Percentiles rank a stretch among this genome's conserved stretches.
phyloP scores from a whole-genome alignment of 257 asterid genomes.

The Henckelia pumila region DNA sequence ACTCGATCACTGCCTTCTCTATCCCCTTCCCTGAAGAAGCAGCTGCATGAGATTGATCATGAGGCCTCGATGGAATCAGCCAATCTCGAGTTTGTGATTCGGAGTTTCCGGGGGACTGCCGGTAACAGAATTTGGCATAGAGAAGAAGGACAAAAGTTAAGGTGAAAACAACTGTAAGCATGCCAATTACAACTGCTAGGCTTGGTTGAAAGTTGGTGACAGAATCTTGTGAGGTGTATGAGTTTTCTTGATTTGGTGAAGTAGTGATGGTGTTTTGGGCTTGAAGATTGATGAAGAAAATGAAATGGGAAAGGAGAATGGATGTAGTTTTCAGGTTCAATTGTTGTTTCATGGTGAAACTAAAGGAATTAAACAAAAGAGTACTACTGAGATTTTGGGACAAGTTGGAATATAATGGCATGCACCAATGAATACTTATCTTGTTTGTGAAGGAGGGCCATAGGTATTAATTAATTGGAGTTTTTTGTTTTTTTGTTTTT shows the following conservation, averaged over 20 bases:
- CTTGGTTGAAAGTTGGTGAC: conserved; percentile 59
- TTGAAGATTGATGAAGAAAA: conserved; percentile 19
- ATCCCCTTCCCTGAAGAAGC: no score
- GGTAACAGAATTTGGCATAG: conserved; percentile 78
- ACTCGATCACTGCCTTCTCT: conserved; percentile 30
- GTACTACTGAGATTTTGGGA: neutral
- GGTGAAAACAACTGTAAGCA: conserved; percentile 60
- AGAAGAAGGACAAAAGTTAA: conserved; percentile 67
- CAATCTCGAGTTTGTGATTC: conserved; percentile 47
- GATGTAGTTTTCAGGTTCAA: conserved; percentile 18
- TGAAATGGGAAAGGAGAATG: conserved; percentile 26
- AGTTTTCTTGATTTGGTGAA: neutral
- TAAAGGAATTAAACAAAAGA: neutral
- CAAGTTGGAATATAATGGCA: neutral
- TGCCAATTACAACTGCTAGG: conserved; percentile 72
- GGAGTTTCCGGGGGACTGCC: conserved; percentile 28
- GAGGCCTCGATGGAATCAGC: conserved; percentile 30
- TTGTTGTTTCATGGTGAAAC: neutral
- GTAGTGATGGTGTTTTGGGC: conserved; percentile 27
- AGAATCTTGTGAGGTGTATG: conserved; percentile 28
- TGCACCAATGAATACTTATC: conserved; percentile 26
- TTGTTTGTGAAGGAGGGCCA: conserved; percentile 27
- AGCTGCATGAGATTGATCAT: no score
- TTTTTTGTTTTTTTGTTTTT: no score
- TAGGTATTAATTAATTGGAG: conserved; percentile 10